Percentiles rank a stretch among this genome's conserved stretches.
Conservation (phyloP, 768 basidiomycete species). For the Hebeloma cylindrosporum region DNA sequence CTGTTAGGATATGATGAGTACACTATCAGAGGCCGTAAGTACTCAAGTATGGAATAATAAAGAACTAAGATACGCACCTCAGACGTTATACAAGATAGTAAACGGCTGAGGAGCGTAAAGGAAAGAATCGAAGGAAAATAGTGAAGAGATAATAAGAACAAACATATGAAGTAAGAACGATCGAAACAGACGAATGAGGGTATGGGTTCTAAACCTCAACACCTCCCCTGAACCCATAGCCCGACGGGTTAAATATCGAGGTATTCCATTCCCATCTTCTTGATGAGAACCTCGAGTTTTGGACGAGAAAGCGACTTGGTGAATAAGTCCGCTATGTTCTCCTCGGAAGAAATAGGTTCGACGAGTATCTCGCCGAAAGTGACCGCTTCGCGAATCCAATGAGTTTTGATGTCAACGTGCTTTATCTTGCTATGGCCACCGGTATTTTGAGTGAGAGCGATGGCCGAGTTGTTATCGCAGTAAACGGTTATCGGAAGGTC, state of each 20-base stretch:
- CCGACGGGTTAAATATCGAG: too few species aligned
- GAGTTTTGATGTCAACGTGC: background rate
- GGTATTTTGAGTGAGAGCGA: background rate
- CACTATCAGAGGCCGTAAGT: too few species aligned
- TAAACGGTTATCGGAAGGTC: background rate
- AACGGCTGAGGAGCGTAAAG: background rate
- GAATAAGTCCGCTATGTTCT: background rate
- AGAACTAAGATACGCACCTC: background rate
- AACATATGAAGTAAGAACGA: too few species aligned
- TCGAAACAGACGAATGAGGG: too few species aligned
- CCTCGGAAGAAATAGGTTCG: background rate
- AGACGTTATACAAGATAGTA: background rate
- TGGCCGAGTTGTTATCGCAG: background rate
- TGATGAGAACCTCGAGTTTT: too few species aligned
- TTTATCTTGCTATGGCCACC: background rate
- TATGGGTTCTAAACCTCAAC: too few species aligned
- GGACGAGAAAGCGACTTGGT: too few species aligned
- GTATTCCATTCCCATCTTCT: too few species aligned
- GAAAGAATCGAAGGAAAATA: too few species aligned
- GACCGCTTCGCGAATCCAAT: background rate
- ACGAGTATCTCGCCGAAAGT: background rate
- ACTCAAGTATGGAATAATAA: background rate
- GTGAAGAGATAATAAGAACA: too few species aligned
- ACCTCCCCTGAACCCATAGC: too few species aligned
- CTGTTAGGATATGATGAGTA: conserved; percentile 1